phyloP scores from a whole-genome alignment of 176 grass and related monocot genomes.

The Elaeis guineensis region DNA sequence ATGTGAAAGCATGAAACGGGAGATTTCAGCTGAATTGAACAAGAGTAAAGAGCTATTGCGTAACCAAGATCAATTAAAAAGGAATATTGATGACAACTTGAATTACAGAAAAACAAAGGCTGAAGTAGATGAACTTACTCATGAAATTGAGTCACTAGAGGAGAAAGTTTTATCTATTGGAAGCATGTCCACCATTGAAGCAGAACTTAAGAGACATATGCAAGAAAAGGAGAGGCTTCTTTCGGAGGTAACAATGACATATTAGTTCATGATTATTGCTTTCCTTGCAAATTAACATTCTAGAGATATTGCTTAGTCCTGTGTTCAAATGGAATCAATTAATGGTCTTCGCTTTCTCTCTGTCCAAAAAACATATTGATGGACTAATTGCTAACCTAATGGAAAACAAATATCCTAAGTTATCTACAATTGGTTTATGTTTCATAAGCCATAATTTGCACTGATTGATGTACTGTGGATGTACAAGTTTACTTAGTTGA shows the following conservation, averaged over 20 bases:
- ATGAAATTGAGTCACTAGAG: conserved; percentile 77
- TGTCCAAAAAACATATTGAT: too few species aligned
- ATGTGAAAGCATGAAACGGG: conserved; percentile 42
- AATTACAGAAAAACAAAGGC: conserved; percentile 85
- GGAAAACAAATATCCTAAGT: too few species aligned
- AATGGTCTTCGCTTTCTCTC: too few species aligned
- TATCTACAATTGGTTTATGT: too few species aligned
- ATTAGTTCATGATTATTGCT: too few species aligned
- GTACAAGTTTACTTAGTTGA: too few species aligned
- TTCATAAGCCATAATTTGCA: too few species aligned
- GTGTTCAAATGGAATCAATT: too few species aligned
- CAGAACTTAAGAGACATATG: conserved; percentile 69
- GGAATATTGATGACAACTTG: conserved; percentile 96
- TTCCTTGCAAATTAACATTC: neutral
- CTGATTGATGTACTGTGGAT: too few species aligned
- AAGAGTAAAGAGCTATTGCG: conserved; percentile 64
- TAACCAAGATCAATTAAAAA: conserved; percentile 85
- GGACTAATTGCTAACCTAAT: too few species aligned
- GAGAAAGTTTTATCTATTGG: conserved; percentile 63
- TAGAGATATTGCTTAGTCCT: neutral
- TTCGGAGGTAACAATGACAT: conserved; percentile 54
- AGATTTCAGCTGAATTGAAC: conserved; percentile 49
- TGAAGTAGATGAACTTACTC: conserved; percentile 62
- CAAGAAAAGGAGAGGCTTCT: conserved; percentile 85
- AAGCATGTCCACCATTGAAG: conserved; percentile 63